Conservation (phyloP, 352 stramenopile genomes). For the Phytophthora crassamura region DNA sequence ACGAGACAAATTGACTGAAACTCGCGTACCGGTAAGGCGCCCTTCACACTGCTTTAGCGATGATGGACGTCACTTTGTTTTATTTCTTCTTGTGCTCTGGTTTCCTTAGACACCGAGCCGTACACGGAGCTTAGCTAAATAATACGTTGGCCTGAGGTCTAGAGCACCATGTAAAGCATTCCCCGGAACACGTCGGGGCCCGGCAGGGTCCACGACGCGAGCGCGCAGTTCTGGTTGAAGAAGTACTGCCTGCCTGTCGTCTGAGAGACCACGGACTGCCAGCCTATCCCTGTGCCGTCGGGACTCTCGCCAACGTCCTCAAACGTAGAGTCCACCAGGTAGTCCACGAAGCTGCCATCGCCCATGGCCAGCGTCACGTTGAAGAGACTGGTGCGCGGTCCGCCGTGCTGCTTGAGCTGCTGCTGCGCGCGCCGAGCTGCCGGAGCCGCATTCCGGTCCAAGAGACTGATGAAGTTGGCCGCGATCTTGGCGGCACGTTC, state of each 20-base stretch:
- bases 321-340: slow-evolving; percentile 71
- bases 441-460: slow-evolving; percentile 47
- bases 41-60: not conserved
- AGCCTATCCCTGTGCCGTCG: slow-evolving; percentile 51
- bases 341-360: slow-evolving; percentile 76
- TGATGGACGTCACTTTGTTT: slow-evolving; percentile 35
- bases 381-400: slow-evolving; percentile 47
- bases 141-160: slow-evolving; percentile 42
- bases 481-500: slow-evolving; percentile 65
- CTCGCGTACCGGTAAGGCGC: not conserved
- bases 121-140: slow-evolving; percentile 47
- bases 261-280: slow-evolving; percentile 72
- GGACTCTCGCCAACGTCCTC: slow-evolving; percentile 52
- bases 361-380: slow-evolving; percentile 65
- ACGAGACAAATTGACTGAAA: not conserved
- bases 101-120: slow-evolving; percentile 37
- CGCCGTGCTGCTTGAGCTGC: slow-evolving; percentile 28
- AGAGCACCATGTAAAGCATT: slow-evolving; percentile 82
- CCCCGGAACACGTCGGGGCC: slow-evolving; percentile 58
- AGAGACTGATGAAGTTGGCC: slow-evolving; percentile 57
- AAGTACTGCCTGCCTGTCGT: slow-evolving; percentile 86
- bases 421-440: slow-evolving; percentile 43
- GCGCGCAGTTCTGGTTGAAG: slow-evolving; percentile 79
- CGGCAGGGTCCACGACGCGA: slow-evolving; percentile 82
- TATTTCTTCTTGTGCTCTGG: slow-evolving; percentile 32